phyloP scores from a whole-genome alignment of 495 filamentous ascomycete genomes.

The Talaromyces liani region DNA sequence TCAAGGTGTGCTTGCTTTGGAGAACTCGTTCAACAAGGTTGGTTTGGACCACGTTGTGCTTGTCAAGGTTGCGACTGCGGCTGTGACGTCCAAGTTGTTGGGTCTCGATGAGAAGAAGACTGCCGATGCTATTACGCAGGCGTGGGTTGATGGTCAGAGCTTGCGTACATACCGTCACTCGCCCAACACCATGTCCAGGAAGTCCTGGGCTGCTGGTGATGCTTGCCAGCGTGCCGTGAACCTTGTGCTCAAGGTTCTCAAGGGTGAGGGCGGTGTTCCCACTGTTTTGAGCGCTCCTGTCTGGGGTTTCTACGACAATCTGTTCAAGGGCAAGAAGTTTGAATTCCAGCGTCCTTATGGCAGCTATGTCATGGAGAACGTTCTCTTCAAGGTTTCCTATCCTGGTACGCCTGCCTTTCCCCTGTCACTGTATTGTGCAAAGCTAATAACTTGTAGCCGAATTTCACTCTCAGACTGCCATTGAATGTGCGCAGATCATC shows the following conservation, averaged over 20 bases:
- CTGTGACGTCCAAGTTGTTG: constrained; percentile 90
- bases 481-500: constrained; percentile 86
- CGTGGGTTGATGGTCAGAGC: constrained; percentile 94
- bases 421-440: background rate
- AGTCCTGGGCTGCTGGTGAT: constrained; percentile 98
- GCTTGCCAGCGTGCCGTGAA: constrained; percentile 96
- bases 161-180: constrained; percentile 94
- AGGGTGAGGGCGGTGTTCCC: constrained; percentile 82
- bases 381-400: constrained; percentile 98
- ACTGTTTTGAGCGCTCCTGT: constrained; percentile 88
- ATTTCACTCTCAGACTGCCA: constrained; percentile 98
- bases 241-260: constrained; percentile 86
- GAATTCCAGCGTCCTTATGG: constrained; percentile 93
- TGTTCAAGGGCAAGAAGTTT: constrained; percentile 94
- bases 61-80: constrained; percentile 94
- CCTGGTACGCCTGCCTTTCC: constrained; percentile 54
- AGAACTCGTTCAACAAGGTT: constrained; percentile 98
- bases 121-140: constrained; percentile 90
- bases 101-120: constrained; percentile 85
- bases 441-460: constrained; percentile 51
- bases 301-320: constrained; percentile 98
- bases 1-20: constrained; percentile 90
- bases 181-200: constrained; percentile 98
- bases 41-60: constrained; percentile 95
- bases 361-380: constrained; percentile 99